These are phyloP conservation scores for Trichocladium uniseriatum DNA, from an alignment of 495 filamentous ascomycete species.

Conservation along the genomic window DNA sequence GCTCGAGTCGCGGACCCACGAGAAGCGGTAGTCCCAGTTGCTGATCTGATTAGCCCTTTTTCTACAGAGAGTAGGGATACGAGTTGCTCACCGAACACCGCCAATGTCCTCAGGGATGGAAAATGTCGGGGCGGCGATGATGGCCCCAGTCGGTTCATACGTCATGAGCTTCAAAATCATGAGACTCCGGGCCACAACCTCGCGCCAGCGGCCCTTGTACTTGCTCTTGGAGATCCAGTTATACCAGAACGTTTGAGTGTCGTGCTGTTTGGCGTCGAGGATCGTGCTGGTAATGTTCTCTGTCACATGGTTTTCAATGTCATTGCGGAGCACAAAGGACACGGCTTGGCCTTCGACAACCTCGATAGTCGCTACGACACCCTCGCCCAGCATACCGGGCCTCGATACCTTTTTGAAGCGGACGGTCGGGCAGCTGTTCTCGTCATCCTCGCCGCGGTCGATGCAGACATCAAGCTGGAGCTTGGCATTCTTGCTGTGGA, in stretches of 20 bases:
- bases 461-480: conserved; percentile 58
- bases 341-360: conserved; percentile 56
- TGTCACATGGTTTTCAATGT: conserved; percentile 43
- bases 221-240: conserved; percentile 60
- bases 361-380: conserved; percentile 48
- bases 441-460: conserved; percentile 43
- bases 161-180: conserved; percentile 66
- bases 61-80: background rate
- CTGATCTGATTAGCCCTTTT: too few species aligned
- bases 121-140: conserved; percentile 45
- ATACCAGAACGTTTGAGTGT: conserved; percentile 58
- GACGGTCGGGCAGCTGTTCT: conserved; percentile 36
- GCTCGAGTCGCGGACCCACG: conserved; percentile 64
- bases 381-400: conserved; percentile 46
- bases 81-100: conserved; percentile 38
- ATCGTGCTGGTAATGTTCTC: conserved; percentile 42
- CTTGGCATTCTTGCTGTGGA: conserved; percentile 46
- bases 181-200: conserved; percentile 56
- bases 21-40: conserved; percentile 74
- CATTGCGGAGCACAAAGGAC: conserved; percentile 55
- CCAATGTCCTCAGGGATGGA: conserved; percentile 66
- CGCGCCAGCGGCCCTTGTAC: conserved; percentile 61
- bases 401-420: conserved; percentile 43
- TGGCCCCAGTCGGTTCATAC: conserved; percentile 47
- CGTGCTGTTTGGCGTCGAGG: conserved; percentile 51